Percentiles rank a stretch among this genome's conserved stretches.
Conservation (phyloP, 805 yeast genomes). For the Torulaspora maleeae region DNA sequence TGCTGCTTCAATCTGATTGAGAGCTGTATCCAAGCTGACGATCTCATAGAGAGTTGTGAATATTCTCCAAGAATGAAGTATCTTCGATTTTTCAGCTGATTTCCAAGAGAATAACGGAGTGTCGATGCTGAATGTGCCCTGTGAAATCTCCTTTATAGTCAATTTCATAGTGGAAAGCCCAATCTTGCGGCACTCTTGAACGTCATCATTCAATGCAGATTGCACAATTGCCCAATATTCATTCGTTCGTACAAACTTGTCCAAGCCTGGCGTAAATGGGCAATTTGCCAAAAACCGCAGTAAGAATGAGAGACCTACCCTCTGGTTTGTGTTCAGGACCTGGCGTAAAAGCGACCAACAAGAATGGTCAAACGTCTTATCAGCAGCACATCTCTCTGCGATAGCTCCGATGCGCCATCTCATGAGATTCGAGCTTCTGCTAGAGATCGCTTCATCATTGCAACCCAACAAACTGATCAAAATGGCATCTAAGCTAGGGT, state of each 20-base stretch:
- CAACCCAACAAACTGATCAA: slow-evolving; percentile 22
- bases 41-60: slow-evolving; percentile 74
- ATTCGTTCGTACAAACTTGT: slow-evolving; percentile 17
- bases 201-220: slow-evolving; percentile 46
- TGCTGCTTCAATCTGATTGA: slow-evolving; percentile 83
- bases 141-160: slow-evolving; percentile 47
- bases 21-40: slow-evolving; percentile 75
- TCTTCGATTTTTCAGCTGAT: slow-evolving; percentile 33
- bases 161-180: slow-evolving; percentile 60
- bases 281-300: slow-evolving; percentile 45
- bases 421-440: slow-evolving; percentile 26
- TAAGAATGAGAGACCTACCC: slow-evolving; percentile 51
- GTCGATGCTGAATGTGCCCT: slow-evolving; percentile 7
- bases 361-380: slow-evolving; percentile 25
- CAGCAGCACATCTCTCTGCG: slow-evolving; percentile 15
- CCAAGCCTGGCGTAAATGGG: slow-evolving; percentile 5
- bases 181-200: slow-evolving; percentile 68
- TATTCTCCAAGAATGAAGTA: slow-evolving; percentile 56
- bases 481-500: slow-evolving; percentile 13
- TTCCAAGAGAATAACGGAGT: slow-evolving; percentile 18
- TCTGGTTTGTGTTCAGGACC: slow-evolving; percentile 36
- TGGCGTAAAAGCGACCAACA: slow-evolving; percentile 47
- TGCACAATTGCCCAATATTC: slow-evolving; percentile 58
- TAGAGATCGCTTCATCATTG: slow-evolving; percentile 18
- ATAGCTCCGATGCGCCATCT: slow-evolving; percentile 52